Percentiles rank a stretch among this genome's conserved stretches.
These are phyloP conservation scores for Penicillium sp. DNA, from an alignment of 2,329 filamentous ascomycete genomes.

Conservation along the genomic window DNA sequence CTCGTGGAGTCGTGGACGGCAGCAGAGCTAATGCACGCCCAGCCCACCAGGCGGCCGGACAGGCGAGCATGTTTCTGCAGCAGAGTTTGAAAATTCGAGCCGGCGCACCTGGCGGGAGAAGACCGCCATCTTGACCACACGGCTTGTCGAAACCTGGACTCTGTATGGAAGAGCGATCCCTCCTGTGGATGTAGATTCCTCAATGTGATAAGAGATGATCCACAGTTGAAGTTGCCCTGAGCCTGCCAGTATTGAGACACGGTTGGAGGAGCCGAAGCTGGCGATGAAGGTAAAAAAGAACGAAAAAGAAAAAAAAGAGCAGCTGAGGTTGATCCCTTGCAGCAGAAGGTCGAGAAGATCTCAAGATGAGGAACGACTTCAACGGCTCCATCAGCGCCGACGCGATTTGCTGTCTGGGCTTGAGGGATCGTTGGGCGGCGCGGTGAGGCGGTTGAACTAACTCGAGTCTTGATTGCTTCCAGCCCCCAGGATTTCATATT, in stretches of 20 bases:
- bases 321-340: slow-evolving; percentile 6
- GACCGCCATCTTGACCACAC: slow-evolving; percentile 19
- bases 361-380: slow-evolving; percentile 5
- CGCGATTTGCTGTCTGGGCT: slow-evolving; percentile 23
- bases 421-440: slow-evolving; percentile 25
- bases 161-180: slow-evolving; percentile 5
- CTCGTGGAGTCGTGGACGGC: slow-evolving; percentile 8
- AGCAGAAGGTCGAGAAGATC: neutral
- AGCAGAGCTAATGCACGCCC: slow-evolving; percentile 28
- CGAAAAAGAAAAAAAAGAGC: neutral
- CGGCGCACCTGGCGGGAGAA: neutral
- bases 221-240: neutral
- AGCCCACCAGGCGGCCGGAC: slow-evolving; percentile 24
- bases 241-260: neutral
- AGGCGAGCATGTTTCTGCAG: slow-evolving; percentile 26
- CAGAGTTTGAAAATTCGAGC: slow-evolving; percentile 24
- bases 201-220: slow-evolving; percentile 3
- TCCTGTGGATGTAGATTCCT: slow-evolving; percentile 13
- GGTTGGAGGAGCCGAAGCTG: slow-evolving; percentile 1
- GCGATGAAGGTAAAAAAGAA: neutral
- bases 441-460: slow-evolving; percentile 26
- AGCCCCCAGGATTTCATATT: slow-evolving; percentile 10
- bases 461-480: slow-evolving; percentile 9
- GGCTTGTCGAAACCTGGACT: slow-evolving; percentile 3
- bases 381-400: slow-evolving; percentile 22